A percentile compares a stretch with the other conserved stretches of the same genome.
Evolutionary conservation across 306 rosid species (phyloP).

Genomic region (Quercus aquifolioides): DNA sequence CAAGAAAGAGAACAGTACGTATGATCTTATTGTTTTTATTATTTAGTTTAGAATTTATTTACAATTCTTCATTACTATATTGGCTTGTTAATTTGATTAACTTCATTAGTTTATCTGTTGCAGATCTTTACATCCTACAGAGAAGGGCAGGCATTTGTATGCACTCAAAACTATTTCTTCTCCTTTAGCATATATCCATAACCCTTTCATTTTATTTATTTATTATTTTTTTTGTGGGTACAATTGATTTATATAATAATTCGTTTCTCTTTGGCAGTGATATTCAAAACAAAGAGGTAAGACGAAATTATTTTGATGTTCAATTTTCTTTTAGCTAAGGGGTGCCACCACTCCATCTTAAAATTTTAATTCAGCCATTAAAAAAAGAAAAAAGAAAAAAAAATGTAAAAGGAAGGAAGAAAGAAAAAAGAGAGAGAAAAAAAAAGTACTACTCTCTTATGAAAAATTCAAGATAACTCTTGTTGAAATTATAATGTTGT

Average conservation of each 20-base stretch:
- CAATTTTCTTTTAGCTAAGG: background rate
- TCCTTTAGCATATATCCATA: background rate
- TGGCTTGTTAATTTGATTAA: conserved; percentile 9
- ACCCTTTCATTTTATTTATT: background rate
- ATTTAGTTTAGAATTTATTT: background rate
- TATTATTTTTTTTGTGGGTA: background rate
- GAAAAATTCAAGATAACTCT: background rate
- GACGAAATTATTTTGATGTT: background rate
- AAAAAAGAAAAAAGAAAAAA: background rate
- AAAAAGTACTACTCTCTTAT: background rate
- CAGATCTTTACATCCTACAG: conserved; percentile 54
- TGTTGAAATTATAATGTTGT: background rate
- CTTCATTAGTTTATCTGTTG: conserved; percentile 20
- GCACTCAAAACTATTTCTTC: background rate
- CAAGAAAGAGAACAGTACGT: conserved; percentile 71
- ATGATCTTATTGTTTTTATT: conserved; percentile 6
- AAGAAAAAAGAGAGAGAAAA: no score
- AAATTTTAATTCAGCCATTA: no score
- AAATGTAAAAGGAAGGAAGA: background rate
- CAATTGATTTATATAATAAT: background rate
- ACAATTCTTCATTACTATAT: background rate
- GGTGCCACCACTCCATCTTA: background rate
- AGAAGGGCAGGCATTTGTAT: conserved; percentile 45
- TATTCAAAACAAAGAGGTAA: conserved; percentile 80
- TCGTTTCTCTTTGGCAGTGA: conserved; percentile 41